Conservation (phyloP, 2,329 filamentous ascomycete genomes). For the Trichoderma sp. region DNA sequence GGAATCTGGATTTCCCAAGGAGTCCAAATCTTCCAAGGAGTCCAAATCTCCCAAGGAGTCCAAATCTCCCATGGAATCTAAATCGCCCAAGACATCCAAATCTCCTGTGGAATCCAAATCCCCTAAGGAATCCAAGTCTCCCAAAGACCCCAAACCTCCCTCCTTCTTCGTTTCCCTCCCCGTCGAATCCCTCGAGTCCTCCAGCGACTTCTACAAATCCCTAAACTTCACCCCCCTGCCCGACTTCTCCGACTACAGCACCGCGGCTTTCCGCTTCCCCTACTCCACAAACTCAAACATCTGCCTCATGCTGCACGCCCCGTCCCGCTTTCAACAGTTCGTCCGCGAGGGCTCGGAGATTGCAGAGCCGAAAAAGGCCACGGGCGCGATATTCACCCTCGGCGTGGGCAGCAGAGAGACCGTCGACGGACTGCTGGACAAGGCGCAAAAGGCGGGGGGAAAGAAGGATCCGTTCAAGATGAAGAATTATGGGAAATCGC, state of each 20-base stretch:
- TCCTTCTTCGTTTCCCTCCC: slow-evolving; percentile 27
- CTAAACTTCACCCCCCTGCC: slow-evolving; percentile 28
- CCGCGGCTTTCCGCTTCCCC: slow-evolving; percentile 31
- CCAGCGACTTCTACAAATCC: slow-evolving; percentile 29
- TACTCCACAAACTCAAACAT: slow-evolving; percentile 31
- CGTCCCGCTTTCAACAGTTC: slow-evolving; percentile 31
- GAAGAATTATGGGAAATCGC: slow-evolving; percentile 28
- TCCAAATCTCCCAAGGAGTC: no score
- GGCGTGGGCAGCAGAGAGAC: slow-evolving; percentile 29
- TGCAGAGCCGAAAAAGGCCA: slow-evolving; percentile 29
- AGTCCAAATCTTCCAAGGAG: no score
- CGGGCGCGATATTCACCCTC: slow-evolving; percentile 31
- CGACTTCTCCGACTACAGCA: slow-evolving; percentile 29
- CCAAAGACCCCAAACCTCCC: neutral
- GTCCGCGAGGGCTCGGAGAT: slow-evolving; percentile 31
- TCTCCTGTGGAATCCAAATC: no score
- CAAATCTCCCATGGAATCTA: no score
- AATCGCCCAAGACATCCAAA: no score
- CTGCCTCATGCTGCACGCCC: slow-evolving; percentile 33
- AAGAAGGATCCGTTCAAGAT: slow-evolving; percentile 31
- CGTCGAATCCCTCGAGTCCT: neutral
- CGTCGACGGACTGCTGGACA: slow-evolving; percentile 31
- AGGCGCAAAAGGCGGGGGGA: slow-evolving; percentile 32
- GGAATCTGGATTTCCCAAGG: no score
- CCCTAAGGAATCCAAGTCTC: no score